Evolutionary conservation across 164 flowering plant genomes (phyloP).

Genomic region (Litsea cubeba): DNA sequence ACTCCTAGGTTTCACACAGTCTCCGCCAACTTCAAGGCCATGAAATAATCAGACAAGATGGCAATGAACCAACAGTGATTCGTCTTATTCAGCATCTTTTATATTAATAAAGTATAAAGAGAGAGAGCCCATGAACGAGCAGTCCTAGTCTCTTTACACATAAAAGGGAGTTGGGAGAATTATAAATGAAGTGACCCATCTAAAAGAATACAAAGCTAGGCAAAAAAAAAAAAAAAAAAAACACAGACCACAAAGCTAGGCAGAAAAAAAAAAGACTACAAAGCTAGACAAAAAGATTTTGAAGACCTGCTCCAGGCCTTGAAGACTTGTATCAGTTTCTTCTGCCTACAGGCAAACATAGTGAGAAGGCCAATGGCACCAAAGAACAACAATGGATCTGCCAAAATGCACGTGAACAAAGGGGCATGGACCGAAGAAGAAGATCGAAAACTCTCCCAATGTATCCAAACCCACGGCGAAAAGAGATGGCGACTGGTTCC

Average conservation of each 20-base stretch:
- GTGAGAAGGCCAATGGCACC: not conserved
- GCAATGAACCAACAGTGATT: too few species aligned
- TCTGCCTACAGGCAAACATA: not conserved
- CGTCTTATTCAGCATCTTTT: too few species aligned
- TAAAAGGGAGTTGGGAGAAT: not conserved
- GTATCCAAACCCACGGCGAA: constrained; percentile 24
- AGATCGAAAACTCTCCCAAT: constrained; percentile 21
- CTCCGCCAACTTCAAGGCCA: too few species aligned
- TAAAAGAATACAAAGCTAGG: too few species aligned
- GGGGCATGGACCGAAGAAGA: constrained; percentile 35
- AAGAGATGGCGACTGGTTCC: constrained; percentile 34
- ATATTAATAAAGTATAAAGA: too few species aligned
- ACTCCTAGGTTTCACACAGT: too few species aligned
- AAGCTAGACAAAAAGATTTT: not conserved
- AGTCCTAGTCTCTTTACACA: not conserved
- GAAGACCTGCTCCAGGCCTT: not conserved
- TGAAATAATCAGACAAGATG: too few species aligned
- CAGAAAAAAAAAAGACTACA: too few species aligned
- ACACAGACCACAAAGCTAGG: too few species aligned
- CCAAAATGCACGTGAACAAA: constrained; percentile 37
- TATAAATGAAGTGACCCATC: not conserved
- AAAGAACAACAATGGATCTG: not conserved
- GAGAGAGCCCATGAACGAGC: not conserved
- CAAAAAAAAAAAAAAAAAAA: too few species aligned
- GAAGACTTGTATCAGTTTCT: too few species aligned